Conservation (phyloP, 805 yeast genomes). For the Pichia eremophila region DNA sequence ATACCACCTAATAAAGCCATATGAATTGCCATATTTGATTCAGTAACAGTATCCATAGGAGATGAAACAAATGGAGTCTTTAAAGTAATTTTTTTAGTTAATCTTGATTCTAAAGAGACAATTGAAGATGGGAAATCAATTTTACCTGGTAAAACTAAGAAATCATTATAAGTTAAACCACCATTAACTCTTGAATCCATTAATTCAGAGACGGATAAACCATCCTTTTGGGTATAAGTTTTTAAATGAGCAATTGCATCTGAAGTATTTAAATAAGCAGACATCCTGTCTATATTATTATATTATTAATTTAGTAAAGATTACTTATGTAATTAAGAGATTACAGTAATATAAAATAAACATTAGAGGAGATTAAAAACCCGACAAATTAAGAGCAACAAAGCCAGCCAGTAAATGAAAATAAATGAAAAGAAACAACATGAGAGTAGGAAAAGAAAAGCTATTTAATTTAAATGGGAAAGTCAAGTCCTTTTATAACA, state of each 20-base stretch:
- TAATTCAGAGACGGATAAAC: conserved; percentile 71
- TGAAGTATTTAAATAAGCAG: conserved; percentile 30
- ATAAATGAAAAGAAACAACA: not conserved
- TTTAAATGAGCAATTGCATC: conserved; percentile 62
- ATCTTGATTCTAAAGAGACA: conserved; percentile 73
- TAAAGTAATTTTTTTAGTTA: conserved; percentile 86
- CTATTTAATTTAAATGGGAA: not conserved
- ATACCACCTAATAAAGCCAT: conserved; percentile 98
- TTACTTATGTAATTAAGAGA: too few species aligned
- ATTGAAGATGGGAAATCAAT: conserved; percentile 74
- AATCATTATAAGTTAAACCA: conserved; percentile 96
- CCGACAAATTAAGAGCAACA: not conserved
- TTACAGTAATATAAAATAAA: too few species aligned
- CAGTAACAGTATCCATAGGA: conserved; percentile 99
- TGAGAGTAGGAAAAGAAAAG: not conserved
- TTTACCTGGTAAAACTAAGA: conserved; percentile 90
- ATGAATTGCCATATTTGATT: conserved; percentile 93
- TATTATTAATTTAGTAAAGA: not conserved
- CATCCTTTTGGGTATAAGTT: conserved; percentile 67
- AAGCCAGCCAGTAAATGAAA: not conserved
- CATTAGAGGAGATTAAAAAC: not conserved
- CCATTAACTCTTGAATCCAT: conserved; percentile 89
- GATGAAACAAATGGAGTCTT: conserved; percentile 94
- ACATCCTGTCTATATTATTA: not conserved
- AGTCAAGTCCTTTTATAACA: not conserved